Base-by-base conservation (phyloP, 805 yeast genomes). In the Yarrowia osloensis region DNA sequence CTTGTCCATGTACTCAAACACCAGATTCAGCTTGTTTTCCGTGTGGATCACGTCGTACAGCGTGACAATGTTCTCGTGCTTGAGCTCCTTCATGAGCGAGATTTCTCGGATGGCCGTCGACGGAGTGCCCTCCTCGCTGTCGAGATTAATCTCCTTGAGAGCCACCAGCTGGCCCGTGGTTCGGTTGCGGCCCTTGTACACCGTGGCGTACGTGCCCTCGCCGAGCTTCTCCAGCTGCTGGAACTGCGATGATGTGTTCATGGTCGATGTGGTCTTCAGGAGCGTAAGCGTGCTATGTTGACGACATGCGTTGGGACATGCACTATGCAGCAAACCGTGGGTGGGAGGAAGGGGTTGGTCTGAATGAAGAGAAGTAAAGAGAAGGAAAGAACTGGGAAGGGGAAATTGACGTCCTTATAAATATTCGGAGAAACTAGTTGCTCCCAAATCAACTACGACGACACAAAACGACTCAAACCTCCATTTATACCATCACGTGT, bases 191-290 rank as follows among this genome's bases (percentile, higher is more conserved):
- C 90, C 99, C 74, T 94, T 95, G 81, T 94, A 95, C 37, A 95
- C 99, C n/a, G 97, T 96, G 73, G 99, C 99, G 79, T 95, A 95
- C 0, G 99, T 91, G 59, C 97, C 97, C 79, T 91, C 97, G 22
- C 97, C 97, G 42, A 91, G 83, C 80, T 91, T 91, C 76, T 91
- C 97, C 67, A 90, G 70, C 73, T 71, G 74, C 63, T 71, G 74
- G 67, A 71, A 71, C 26, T 80, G 83, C 7, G 82, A 79, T 28
- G 81, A 66, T 22, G 71, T 67, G 59, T 68, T 71, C 72, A 70
- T 13, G 31, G 9, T 8, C 31, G 31, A 28, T 28, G 31, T 28
- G 31, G 6, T 28, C 31, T 28, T 1, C 6, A 28, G 31, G 31
- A 28, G 31, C 9, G 9, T 28, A 8, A 28, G 9, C 31, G 7